Evolutionary conservation across 2,329 filamentous ascomycete genomes (phyloP).

Genomic region (Cylindrodendrum hubeiense): DNA sequence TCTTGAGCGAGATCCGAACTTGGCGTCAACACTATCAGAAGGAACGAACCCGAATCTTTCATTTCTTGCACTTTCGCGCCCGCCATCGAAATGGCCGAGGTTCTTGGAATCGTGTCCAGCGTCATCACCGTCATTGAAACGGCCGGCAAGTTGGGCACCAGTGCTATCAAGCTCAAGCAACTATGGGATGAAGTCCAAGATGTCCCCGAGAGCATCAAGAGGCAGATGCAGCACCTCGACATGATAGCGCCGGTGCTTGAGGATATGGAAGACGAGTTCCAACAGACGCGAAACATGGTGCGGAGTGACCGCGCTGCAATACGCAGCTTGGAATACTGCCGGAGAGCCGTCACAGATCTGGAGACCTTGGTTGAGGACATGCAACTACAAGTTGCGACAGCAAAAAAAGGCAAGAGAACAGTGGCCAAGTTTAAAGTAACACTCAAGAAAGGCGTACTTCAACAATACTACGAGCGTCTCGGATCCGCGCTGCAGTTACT

Average conservation of each 20-base stretch:
- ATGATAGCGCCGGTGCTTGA: slow-evolving; percentile 11
- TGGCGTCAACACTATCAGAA: not conserved
- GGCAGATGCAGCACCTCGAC: not conserved
- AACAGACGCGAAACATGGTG: not conserved
- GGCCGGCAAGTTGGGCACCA: slow-evolving; percentile 28
- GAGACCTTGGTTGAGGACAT: slow-evolving; percentile 12
- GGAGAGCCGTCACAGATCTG: slow-evolving; percentile 3
- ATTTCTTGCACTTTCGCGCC: too few species aligned
- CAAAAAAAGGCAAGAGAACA: not conserved
- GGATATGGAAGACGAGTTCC: slow-evolving; percentile 23
- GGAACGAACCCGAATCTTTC: not conserved
- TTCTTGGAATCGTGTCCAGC: slow-evolving; percentile 25
- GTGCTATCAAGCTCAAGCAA: slow-evolving; percentile 18
- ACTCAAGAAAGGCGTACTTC: slow-evolving; percentile 19
- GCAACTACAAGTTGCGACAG: slow-evolving; percentile 10
- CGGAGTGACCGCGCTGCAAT: not conserved
- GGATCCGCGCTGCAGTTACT: slow-evolving; percentile 21
- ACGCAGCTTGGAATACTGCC: slow-evolving; percentile 24
- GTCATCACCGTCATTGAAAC: slow-evolving; percentile 32
- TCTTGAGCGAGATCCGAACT: not conserved
- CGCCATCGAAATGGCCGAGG: slow-evolving; percentile 28
- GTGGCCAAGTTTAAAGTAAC: slow-evolving; percentile 9
- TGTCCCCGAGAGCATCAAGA: slow-evolving; percentile 13
- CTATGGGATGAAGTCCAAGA: slow-evolving; percentile 35
- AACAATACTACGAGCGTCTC: slow-evolving; percentile 19